Base-by-base conservation (phyloP, 345 rosid genomes). In the Hibiscus tridactylites region DNA sequence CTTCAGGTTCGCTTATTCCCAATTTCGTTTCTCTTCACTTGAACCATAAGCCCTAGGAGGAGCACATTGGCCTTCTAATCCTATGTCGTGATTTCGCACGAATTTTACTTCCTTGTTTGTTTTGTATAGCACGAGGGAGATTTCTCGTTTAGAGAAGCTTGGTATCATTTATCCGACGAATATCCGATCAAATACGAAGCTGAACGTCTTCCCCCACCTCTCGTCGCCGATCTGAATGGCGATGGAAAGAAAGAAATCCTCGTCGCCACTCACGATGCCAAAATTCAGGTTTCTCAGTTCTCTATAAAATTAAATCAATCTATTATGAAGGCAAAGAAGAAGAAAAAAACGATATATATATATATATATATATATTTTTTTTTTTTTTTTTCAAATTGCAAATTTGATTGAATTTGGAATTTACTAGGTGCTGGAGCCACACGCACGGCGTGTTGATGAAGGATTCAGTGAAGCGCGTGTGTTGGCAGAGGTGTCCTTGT, bases 141-240 rank as follows among this genome's bases (percentile, higher is more conserved):
- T 83, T 96, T 96, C 79, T 92, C 97, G 12, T 96, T 96, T 77
- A 80, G 87, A 78, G 99, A 96, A 78, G 93, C 98, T 50, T 96
- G 99, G 98, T 81, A 86, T 60, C 99, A 92, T 75, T 74, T 92
- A 24, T 83, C 85, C 56, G 99, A 92, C 67, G 98, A 96, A 8
- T 87, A 84, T 57, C 98, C 99, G 7, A 88, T 92, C 74, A 89
- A 88, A 81, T 87, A 84, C 84, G 98, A 91, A 73, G 87, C 86
- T 16, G 99, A 92, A 76, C 96, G 98, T 73, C 90, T 96, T 3
- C 98, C 98, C 52, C 97, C 97, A 4, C 95, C 98, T 10, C 61
- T 92, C 49, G 90, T 96, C 8, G 83, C 90, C 65, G 98, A 96
- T 85, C 97, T 96, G 49, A 96, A 96, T 56, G 98, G 96, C 12